Conservation (phyloP, 352 stramenopile genomes). For the Phytophthora kernoviae region DNA sequence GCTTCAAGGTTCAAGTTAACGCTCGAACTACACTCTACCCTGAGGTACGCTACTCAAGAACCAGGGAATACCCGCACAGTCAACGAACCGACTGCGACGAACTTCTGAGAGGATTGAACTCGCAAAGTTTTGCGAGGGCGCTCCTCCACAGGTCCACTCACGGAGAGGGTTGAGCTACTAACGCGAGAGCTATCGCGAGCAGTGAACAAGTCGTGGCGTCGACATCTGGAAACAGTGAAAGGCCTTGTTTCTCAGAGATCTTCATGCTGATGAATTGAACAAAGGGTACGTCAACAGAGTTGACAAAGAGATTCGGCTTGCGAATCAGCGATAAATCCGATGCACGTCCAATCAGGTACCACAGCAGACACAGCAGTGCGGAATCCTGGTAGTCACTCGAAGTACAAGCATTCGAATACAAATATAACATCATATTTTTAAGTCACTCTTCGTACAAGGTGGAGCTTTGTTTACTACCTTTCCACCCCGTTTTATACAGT, state of each 20-base stretch:
- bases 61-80: too few relatives aligned
- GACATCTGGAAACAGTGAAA: conserved; percentile 30
- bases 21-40: too few relatives aligned
- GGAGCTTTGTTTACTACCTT: conserved; percentile 33
- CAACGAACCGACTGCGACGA: too few relatives aligned
- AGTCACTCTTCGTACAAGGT: conserved; percentile 30
- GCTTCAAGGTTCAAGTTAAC: too few relatives aligned
- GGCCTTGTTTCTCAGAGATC: conserved; percentile 22
- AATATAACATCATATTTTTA: conserved; percentile 20
- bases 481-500: conserved; percentile 14
- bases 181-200: conserved; percentile 13
- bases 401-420: conserved; percentile 20
- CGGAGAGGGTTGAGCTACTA: conserved; percentile 8
- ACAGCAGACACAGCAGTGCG: conserved; percentile 30
- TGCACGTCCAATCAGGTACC: conserved; percentile 35
- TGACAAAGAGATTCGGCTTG: conserved; percentile 24
- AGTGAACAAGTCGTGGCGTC: conserved; percentile 24
- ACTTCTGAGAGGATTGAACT: too few relatives aligned
- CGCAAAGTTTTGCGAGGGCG: too few relatives aligned
- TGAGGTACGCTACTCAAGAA: too few relatives aligned
- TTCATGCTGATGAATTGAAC: conserved; percentile 32
- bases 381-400: conserved; percentile 34
- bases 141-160: background rate
- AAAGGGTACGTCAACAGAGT: conserved; percentile 20
- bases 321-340: conserved; percentile 22